phyloP scores from a whole-genome alignment of 164 flowering plant species.

The Stephania cephalantha region DNA sequence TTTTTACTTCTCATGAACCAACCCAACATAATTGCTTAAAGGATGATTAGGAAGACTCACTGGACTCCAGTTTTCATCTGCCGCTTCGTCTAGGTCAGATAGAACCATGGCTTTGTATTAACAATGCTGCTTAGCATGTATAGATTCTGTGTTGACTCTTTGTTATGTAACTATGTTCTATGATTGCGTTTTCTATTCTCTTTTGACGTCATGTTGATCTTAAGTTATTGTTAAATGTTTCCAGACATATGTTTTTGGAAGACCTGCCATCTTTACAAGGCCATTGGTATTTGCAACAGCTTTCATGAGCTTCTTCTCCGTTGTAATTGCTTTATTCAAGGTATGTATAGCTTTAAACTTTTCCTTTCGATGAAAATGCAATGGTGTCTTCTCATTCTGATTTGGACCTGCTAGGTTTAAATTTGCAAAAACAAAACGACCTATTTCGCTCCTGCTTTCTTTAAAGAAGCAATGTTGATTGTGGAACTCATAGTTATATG shows the following conservation, averaged over 20 bases:
- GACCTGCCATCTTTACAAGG: constrained; percentile 64
- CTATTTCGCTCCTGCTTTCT: neutral
- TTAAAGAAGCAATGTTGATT: neutral
- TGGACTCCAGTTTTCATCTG: too few relatives aligned
- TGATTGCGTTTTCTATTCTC: neutral
- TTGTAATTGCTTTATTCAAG: constrained; percentile 95
- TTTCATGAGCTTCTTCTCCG: constrained; percentile 98
- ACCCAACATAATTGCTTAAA: too few relatives aligned
- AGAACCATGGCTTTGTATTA: too few relatives aligned
- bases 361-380: neutral
- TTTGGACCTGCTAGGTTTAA: neutral
- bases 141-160: too few relatives aligned
- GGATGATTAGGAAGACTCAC: too few relatives aligned
- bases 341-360: constrained; percentile 49
- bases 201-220: neutral
- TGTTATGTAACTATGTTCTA: neutral
- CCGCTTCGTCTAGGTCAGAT: too few relatives aligned
- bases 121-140: too few relatives aligned
- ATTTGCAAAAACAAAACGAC: neutral
- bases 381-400: too few relatives aligned
- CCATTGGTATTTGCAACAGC: constrained; percentile 87
- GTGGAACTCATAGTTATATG: neutral
- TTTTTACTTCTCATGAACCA: too few relatives aligned
- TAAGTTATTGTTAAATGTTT: constrained; percentile 11
- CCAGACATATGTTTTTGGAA: constrained; percentile 65